Percentiles rank a stretch among this genome's conserved stretches.
phyloP scores from a whole-genome alignment of 345 rosid genomes.

The Bruguiera parviflora region DNA sequence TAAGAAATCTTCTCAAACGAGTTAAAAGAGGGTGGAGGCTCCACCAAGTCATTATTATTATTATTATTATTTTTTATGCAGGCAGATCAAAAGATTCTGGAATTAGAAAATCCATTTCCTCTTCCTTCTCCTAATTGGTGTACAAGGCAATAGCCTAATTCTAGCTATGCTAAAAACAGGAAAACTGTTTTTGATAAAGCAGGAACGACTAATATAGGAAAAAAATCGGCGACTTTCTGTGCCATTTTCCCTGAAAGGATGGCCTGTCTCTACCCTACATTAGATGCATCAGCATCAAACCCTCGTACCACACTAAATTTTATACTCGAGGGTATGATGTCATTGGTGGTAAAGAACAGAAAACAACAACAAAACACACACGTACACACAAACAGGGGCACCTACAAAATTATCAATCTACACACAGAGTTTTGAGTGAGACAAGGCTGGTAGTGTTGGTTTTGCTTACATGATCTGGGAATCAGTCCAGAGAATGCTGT shows the following conservation, averaged over 20 bases:
- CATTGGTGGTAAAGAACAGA: conserved; percentile 8
- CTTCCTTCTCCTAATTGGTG: conserved; percentile 6
- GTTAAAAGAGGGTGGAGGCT: neutral
- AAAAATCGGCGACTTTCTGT: conserved; percentile 21
- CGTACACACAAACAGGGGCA: neutral
- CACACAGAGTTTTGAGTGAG: neutral
- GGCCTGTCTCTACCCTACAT: conserved; percentile 3
- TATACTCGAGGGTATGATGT: conserved; percentile 5
- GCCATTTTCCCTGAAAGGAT: conserved; percentile 21
- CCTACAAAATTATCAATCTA: neutral
- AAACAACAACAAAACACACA: neutral
- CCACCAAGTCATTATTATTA: conserved; percentile 8
- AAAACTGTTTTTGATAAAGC: conserved; percentile 26
- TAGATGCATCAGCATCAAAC: conserved; percentile 21
- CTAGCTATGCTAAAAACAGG: conserved; percentile 4
- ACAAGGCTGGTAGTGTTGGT: neutral
- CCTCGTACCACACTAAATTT: conserved; percentile 16
- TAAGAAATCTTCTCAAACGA: neutral
- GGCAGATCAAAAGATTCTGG: neutral
- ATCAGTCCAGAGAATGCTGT: conserved; percentile 90
- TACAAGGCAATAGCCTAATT: conserved; percentile 17
- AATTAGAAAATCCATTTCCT: neutral
- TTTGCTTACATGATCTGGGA: conserved; percentile 74
- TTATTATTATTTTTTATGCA: neutral
- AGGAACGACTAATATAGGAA: conserved; percentile 18